These are phyloP conservation scores for Lindgomyces ingoldianus DNA, from an alignment of 495 filamentous ascomycete species.

Conservation along the genomic window DNA sequence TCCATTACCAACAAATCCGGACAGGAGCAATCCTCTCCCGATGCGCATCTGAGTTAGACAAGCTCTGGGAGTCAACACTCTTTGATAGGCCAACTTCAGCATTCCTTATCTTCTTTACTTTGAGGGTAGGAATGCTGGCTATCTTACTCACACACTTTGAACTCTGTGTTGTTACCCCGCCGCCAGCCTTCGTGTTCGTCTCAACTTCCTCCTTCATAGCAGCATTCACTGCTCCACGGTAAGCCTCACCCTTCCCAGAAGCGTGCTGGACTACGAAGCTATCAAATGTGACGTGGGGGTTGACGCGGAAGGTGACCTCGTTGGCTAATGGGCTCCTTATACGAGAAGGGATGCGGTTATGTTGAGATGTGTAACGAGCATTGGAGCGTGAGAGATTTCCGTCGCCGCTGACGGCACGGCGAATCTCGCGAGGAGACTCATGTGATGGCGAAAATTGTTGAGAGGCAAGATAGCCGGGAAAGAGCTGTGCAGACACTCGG, in stretches of 20 bases:
- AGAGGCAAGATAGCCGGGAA: neutral
- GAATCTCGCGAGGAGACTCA: neutral
- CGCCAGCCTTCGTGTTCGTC: neutral
- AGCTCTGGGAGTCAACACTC: neutral
- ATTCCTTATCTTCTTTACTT: neutral
- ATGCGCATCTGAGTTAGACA: neutral
- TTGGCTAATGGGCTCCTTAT: slow-evolving; percentile 7
- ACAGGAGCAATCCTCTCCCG: too few species aligned
- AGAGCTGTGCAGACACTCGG: neutral
- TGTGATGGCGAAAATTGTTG: neutral
- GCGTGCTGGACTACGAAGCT: slow-evolving; percentile 18
- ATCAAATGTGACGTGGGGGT: slow-evolving; percentile 20
- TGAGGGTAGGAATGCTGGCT: neutral
- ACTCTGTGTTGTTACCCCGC: neutral
- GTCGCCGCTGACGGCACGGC: neutral
- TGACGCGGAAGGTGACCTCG: neutral
- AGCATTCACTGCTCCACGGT: slow-evolving; percentile 14
- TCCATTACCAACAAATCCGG: too few species aligned
- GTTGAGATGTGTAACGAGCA: neutral
- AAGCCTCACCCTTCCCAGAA: slow-evolving; percentile 29
- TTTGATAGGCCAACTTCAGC: neutral
- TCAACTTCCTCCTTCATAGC: neutral
- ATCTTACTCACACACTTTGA: neutral
- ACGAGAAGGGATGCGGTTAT: neutral
- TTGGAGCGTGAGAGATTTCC: neutral